Evolutionary conservation across 805 yeast species (phyloP), one percentile per base, ranked within the genome.

Genomic region (Barnettozyma populi): DNA sequence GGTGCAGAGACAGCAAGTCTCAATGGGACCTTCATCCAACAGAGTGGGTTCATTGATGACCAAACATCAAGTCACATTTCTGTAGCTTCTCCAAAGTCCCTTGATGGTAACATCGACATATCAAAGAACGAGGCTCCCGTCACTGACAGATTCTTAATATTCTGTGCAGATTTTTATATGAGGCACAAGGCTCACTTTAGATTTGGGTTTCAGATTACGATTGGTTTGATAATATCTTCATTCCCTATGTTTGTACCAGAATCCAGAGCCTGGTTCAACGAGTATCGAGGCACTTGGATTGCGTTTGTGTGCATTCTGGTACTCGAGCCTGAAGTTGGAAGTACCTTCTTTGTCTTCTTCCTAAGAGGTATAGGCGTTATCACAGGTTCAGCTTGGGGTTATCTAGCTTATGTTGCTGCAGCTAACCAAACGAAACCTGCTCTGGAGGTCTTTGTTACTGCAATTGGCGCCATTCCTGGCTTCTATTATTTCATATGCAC

Each of bases 251-350:
- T 74, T 53, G 62, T 71, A 32, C 76, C 79, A 0, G 66, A 68
- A 34, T 53, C 72, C 19, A 63, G 79, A 40, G 58, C 61, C n/a
- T 76, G 80, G 80, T 76, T 74, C 51, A 60, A 60, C n/a, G 66
- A 68, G 16, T 66, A 70, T 29, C 67, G 74, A 50, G 80, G 80
- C 37, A 62, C 75, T 1, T 76, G 81, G 81, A 69, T 74, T 7
- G 80, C 80, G 24, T 76, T 76, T 63, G 77, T 75, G 5, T 75
- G 78, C 51, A 71, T 72, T 29, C 56, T 76, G 41, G 74, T 73
- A 21, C 47, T 75, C 24, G 81, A 76, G 51, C 75, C 78, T 0
- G 72, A 77, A 6, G 69, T 76, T 14, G 81, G 81, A 13, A 74
- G 71, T 16, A 74, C 80, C 1, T 68, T 74, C 43, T 72, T 69